A percentile compares a stretch with the other conserved stretches of the same genome.
Conservation (phyloP, 768 basidiomycete genomes). For the Rhodotorula diobovata region DNA sequence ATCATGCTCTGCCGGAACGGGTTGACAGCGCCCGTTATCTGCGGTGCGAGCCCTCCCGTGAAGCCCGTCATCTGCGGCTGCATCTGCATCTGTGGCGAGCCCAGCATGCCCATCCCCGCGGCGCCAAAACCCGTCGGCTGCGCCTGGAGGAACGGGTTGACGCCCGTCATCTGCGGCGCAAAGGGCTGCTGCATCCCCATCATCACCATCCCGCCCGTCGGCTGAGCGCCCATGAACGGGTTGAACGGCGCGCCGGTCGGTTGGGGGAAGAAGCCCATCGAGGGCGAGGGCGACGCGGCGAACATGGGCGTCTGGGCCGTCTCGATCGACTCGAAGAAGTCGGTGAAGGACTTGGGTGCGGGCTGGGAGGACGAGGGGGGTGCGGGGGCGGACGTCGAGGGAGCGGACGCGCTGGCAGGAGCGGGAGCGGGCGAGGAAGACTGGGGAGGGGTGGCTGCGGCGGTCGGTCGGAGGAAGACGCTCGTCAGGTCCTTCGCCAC, state of each 20-base stretch:
- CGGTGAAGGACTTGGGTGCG: slow-evolving; percentile 57
- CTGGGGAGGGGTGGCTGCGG: slow-evolving; percentile 17
- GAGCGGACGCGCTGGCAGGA: slow-evolving; percentile 27
- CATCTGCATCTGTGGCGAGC: not conserved
- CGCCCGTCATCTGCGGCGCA: slow-evolving; percentile 46
- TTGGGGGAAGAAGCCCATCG: slow-evolving; percentile 44
- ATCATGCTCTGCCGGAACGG: slow-evolving; percentile 80
- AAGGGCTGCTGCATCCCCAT: slow-evolving; percentile 43
- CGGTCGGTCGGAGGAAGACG: not conserved
- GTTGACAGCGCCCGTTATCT: slow-evolving; percentile 45
- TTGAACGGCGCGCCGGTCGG: slow-evolving; percentile 60
- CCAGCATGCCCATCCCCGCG: too few relatives aligned
- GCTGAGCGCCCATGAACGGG: slow-evolving; percentile 67
- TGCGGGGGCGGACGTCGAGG: slow-evolving; percentile 40
- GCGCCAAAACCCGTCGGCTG: slow-evolving; percentile 9
- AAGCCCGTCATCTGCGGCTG: slow-evolving; percentile 2
- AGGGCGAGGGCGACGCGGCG: slow-evolving; percentile 48
- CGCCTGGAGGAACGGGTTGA: slow-evolving; percentile 15
- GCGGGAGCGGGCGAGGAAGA: slow-evolving; percentile 37
- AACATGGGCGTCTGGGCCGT: slow-evolving; percentile 69
- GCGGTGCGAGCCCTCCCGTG: not conserved
- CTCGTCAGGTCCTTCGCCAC: not conserved
- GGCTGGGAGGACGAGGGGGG: slow-evolving; percentile 38
- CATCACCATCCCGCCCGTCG: slow-evolving; percentile 42
- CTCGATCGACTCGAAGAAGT: slow-evolving; percentile 89